Evolutionary conservation across 805 yeast genomes (phyloP).

Genomic region (Ogataea wickerhamii): DNA sequence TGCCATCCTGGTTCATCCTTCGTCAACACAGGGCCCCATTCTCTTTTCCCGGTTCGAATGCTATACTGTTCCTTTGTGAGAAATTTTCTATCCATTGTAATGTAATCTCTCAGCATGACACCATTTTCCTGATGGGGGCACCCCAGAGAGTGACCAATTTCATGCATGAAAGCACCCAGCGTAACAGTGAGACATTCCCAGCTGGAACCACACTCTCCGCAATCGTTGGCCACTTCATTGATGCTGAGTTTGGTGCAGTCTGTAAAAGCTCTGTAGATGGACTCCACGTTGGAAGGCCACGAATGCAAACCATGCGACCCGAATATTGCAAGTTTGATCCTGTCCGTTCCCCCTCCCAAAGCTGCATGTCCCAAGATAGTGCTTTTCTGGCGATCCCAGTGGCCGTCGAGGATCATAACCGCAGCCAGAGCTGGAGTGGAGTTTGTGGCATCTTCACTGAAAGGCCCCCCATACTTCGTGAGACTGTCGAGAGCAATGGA

Average conservation of each 20-base stretch:
- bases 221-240: slow-evolving; percentile 84
- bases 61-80: slow-evolving; percentile 64
- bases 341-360: slow-evolving; percentile 78
- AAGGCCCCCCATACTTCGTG: slow-evolving; percentile 51
- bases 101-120: slow-evolving; percentile 85
- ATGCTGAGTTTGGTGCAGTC: slow-evolving; percentile 66
- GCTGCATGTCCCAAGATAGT: slow-evolving; percentile 88
- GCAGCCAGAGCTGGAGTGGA: slow-evolving; percentile 72
- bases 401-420: slow-evolving; percentile 77
- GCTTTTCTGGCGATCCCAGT: slow-evolving; percentile 62
- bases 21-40: slow-evolving; percentile 49
- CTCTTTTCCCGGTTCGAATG: slow-evolving; percentile 46
- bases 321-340: slow-evolving; percentile 77
- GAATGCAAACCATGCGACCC: slow-evolving; percentile 91
- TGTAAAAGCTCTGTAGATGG: slow-evolving; percentile 60
- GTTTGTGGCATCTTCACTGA: slow-evolving; percentile 30
- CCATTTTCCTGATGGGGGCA: slow-evolving; percentile 91
- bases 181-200: slow-evolving; percentile 91
- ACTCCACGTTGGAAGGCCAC: slow-evolving; percentile 86
- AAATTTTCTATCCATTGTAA: slow-evolving; percentile 76
- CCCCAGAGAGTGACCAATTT: slow-evolving; percentile 86
- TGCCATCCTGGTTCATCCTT: slow-evolving; percentile 85
- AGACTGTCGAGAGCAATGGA: slow-evolving; percentile 78
- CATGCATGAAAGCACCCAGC: slow-evolving; percentile 93
- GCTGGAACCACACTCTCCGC: slow-evolving; percentile 74